These are phyloP conservation scores for Tulasnella sp. DNA, from an alignment of 768 basidiomycete genomes.

Conservation along the genomic window DNA sequence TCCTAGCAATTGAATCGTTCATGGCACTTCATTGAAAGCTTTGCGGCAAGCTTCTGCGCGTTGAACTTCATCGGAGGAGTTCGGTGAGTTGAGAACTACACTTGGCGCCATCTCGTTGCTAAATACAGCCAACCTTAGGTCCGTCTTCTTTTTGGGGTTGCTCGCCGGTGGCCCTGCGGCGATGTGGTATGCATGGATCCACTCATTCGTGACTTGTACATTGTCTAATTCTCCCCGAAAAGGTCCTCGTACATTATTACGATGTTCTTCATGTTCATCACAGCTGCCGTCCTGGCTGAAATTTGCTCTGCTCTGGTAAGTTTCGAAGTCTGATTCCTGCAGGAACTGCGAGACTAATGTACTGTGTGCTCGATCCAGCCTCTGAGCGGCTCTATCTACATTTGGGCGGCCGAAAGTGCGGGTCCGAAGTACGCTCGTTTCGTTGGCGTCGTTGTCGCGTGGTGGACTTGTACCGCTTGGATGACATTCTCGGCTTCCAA, in stretches of 20 bases:
- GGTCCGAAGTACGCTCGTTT: conserved; percentile 83
- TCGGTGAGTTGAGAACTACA: conserved; percentile 46
- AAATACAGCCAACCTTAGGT: conserved; percentile 43
- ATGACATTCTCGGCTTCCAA: conserved; percentile 89
- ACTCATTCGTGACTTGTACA: background rate
- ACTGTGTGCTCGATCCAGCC: conserved; percentile 39
- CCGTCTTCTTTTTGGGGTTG: conserved; percentile 74
- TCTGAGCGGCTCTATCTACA: conserved; percentile 86
- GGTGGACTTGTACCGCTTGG: conserved; percentile 96
- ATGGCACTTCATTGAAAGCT: conserved; percentile 80
- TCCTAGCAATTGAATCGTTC: conserved; percentile 76
- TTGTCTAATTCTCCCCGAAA: background rate
- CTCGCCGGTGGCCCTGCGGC: conserved; percentile 84
- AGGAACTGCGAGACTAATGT: background rate
- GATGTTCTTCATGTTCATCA: conserved; percentile 82
- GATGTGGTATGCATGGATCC: conserved; percentile 55
- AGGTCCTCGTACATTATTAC: conserved; percentile 86
- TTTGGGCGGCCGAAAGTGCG: conserved; percentile 92
- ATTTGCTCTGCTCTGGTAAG: conserved; percentile 72
- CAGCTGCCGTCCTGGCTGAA: conserved; percentile 81
- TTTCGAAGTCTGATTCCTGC: conserved; percentile 27
- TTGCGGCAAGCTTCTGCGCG: conserved; percentile 84
- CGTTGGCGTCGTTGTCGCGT: conserved; percentile 85
- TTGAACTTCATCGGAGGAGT: conserved; percentile 87
- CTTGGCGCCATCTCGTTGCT: conserved; percentile 24